Evolutionary conservation across 306 rosid species (phyloP), one percentile per base, ranked within the genome.

Genomic region (Ceratonia siliqua): DNA sequence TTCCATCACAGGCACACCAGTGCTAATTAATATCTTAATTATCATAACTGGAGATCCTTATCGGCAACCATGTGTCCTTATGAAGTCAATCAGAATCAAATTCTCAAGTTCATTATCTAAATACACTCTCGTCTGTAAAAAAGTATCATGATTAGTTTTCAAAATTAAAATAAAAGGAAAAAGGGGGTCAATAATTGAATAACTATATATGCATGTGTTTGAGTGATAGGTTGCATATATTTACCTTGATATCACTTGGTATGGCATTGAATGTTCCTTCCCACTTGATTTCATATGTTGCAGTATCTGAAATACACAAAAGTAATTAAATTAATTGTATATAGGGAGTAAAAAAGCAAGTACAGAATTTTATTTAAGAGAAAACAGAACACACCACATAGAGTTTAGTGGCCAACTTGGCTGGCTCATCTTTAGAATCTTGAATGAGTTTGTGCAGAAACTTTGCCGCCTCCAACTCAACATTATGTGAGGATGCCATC

Each of bases 391-490:
- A 8, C 78, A 95, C 99, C 96, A 95, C 97, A 3, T 87, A 87
- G 46, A 95, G 98, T 82, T 95, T 95, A 42, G 98, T 90, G 57
- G 99, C 99, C 84, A 95, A 67, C 86, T 95, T 90, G 22, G 87
- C 95, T 15, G 99, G 99, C 89, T 95, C 99, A 61, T 95, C 99
- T 74, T 82, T 95, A 62, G 98, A 95, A 75, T 95, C 99, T 78
- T 92, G 98, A 81, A 95, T 95, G 73, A 95, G 99, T 76, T 95
- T 90, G 84, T 92, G 99, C 76, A 95, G 90, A 86, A 95, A 95
- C 70, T 92, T 95, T 2, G 98, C 99, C n/a, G 99, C 99, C 87
- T 95, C 99, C 88, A 95, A 80, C 86, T 95, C 98, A n/a, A 95
- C 98, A 85, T 92, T 90, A 20, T 90, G 89, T 18, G 97, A 72